Evolutionary conservation across 805 yeast genomes (phyloP), one percentile per base, ranked within the genome.

Genomic region (Candida yuanshanica): DNA sequence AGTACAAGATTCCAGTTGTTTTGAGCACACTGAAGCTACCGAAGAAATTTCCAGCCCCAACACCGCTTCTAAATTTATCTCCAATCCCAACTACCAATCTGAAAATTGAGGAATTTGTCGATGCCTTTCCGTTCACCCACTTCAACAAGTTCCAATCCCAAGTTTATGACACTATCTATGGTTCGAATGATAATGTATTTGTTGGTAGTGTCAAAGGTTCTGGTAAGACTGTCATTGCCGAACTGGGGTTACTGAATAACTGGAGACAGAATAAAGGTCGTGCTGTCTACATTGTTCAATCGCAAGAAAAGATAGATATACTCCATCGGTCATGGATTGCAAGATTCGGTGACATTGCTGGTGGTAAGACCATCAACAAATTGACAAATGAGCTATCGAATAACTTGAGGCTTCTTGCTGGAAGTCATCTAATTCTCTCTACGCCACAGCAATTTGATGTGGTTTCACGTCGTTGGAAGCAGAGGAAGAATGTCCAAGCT

Each of bases 61-160:
- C 88, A 0, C 74, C 73, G 23, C 53, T 83, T 18, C 52, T 75
- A n/a, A 79, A 73, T 22, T 52, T 72, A 21, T 75, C 74, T 33
- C 66, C 70, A 7, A 64, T 78, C 3, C 70, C 83, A 0, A 70
- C 70, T 0, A 39, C 72, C 0, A 77, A 73, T 2, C 53, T 84
- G 33, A 68, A 70, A 13, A 58, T 67, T 10, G 65, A 65, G 4
- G 82, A 75, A 11, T 81, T 77, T 45, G 45, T 54, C 2, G 59
- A 64, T 0, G 46, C 69, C 1, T 83, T 70, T 20, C 58, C 56
- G 1, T 79, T 81, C 48, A 52, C 67, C 0, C 44, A 55, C 22
- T 88, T 89, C 66, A 90, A 89, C 63, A 72, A 69, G 44, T 66
- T 84, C 37, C 95, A 90, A 61, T 74, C 89, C 0, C 91, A 86